phyloP scores from a whole-genome alignment of 129 eudicot species.

The Pseudognaphalium luteoalbum region DNA sequence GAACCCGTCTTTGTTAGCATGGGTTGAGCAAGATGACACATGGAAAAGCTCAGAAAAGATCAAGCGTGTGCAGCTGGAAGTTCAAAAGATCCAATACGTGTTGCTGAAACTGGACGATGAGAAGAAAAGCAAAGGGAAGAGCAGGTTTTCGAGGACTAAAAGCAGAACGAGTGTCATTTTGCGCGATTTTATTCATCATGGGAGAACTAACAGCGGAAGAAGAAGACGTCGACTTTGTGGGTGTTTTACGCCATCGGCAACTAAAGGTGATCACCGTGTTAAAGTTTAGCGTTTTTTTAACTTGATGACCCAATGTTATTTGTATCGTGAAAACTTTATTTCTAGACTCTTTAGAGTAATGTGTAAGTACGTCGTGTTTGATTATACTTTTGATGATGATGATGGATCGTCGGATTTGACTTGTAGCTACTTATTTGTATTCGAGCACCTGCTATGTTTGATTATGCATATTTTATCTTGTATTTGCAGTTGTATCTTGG shows the following conservation, averaged over 20 bases:
- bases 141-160: slow-evolving; percentile 61
- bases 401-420: slow-evolving; percentile 3
- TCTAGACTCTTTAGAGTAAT: not conserved
- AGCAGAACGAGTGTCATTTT: slow-evolving; percentile 59
- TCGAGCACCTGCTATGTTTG: slow-evolving; percentile 21
- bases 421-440: slow-evolving; percentile 10
- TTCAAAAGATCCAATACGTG: slow-evolving; percentile 72
- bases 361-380: not conserved
- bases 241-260: slow-evolving; percentile 7
- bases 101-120: slow-evolving; percentile 65
- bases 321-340: not conserved
- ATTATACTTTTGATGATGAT: not conserved
- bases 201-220: slow-evolving; percentile 47
- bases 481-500: no score
- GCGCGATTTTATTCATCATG: slow-evolving; percentile 64
- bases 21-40: slow-evolving; percentile 54
- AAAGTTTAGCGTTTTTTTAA: not conserved
- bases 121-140: slow-evolving; percentile 58
- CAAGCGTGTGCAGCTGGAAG: slow-evolving; percentile 71
- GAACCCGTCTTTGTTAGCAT: slow-evolving; percentile 39
- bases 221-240: slow-evolving; percentile 50
- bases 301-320: not conserved
- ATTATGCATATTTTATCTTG: slow-evolving; percentile 11
- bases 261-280: not conserved
- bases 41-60: slow-evolving; percentile 80